Percentiles rank a stretch among this genome's conserved stretches.
These are phyloP conservation scores for Arabidopsis arenosa DNA, from an alignment of 345 rosid genomes.

Conservation along the genomic window DNA sequence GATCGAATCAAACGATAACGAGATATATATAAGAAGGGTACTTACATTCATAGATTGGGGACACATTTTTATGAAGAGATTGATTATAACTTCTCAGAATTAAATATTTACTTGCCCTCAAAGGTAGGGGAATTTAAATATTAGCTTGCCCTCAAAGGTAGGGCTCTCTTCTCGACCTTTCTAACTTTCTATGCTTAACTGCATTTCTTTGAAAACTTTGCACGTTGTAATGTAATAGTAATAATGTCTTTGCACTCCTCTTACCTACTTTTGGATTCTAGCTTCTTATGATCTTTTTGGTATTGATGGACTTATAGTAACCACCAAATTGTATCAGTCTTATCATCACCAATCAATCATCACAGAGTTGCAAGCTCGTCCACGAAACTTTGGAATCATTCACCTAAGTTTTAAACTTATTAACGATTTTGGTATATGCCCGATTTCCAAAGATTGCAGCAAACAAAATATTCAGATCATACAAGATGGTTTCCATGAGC, in stretches of 20 bases:
- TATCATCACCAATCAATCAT: slow-evolving; percentile 13
- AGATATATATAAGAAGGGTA: background rate
- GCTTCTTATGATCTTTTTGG: slow-evolving; percentile 28
- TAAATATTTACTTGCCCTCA: slow-evolving; percentile 39
- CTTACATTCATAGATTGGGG: slow-evolving; percentile 36
- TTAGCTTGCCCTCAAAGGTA: slow-evolving; percentile 40
- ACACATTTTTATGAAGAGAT: slow-evolving; percentile 34
- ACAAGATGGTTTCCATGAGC: background rate
- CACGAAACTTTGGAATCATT: background rate
- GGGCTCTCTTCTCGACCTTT: slow-evolving; percentile 47
- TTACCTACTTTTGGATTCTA: slow-evolving; percentile 42
- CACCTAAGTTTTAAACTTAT: background rate
- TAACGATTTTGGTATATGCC: slow-evolving; percentile 1
- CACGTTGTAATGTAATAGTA: slow-evolving; percentile 33
- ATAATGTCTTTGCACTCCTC: slow-evolving; percentile 28
- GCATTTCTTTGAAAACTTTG: slow-evolving; percentile 36
- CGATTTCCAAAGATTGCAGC: background rate
- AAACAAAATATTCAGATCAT: background rate
- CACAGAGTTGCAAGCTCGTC: slow-evolving; percentile 17
- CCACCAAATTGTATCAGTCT: slow-evolving; percentile 33
- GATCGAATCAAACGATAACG: slow-evolving; percentile 29
- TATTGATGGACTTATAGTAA: slow-evolving; percentile 15
- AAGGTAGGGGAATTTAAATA: slow-evolving; percentile 40
- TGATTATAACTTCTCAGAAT: slow-evolving; percentile 27
- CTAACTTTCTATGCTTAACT: slow-evolving; percentile 36